These are phyloP conservation scores for Trichoderma afroharzianum DNA, from an alignment of 2,329 filamentous ascomycete species.

Conservation along the genomic window DNA sequence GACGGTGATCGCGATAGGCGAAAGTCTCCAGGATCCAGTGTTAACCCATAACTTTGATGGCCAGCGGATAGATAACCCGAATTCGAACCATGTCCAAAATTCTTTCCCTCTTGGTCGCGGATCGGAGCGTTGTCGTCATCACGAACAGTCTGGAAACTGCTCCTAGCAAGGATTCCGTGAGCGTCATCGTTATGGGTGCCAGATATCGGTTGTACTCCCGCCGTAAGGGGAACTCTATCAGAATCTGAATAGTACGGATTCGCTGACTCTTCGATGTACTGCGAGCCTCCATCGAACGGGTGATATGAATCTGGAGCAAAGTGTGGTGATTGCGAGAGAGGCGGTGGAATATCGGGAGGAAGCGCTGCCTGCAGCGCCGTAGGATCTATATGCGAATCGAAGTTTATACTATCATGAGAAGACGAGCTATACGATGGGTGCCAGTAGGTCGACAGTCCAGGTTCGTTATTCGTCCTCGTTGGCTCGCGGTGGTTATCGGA, in stretches of 20 bases:
- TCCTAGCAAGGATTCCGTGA: slow-evolving; percentile 41
- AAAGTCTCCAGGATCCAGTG: slow-evolving; percentile 48
- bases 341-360: slow-evolving; percentile 47
- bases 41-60: slow-evolving; percentile 56
- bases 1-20: slow-evolving; percentile 61
- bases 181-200: slow-evolving; percentile 43
- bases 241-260: slow-evolving; percentile 47
- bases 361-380: slow-evolving; percentile 53
- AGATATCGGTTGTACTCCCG: slow-evolving; percentile 53
- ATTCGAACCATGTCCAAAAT: slow-evolving; percentile 53
- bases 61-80: slow-evolving; percentile 45
- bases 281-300: slow-evolving; percentile 29
- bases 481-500: slow-evolving; percentile 15
- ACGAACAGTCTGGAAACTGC: slow-evolving; percentile 57
- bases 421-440: slow-evolving; percentile 42
- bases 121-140: slow-evolving; percentile 55
- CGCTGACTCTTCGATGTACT: slow-evolving; percentile 34
- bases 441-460: slow-evolving; percentile 52
- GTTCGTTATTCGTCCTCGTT: slow-evolving; percentile 32
- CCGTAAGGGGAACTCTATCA: slow-evolving; percentile 56
- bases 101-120: slow-evolving; percentile 51
- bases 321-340: slow-evolving; percentile 22
- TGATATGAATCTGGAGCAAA: slow-evolving; percentile 30
- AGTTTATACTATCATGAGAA: slow-evolving; percentile 34
- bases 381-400: slow-evolving; percentile 51